Percentiles rank a stretch among this genome's conserved stretches.
Conservation (phyloP, 2,329 filamentous ascomycete genomes). For the Aspergillus neotritici region DNA sequence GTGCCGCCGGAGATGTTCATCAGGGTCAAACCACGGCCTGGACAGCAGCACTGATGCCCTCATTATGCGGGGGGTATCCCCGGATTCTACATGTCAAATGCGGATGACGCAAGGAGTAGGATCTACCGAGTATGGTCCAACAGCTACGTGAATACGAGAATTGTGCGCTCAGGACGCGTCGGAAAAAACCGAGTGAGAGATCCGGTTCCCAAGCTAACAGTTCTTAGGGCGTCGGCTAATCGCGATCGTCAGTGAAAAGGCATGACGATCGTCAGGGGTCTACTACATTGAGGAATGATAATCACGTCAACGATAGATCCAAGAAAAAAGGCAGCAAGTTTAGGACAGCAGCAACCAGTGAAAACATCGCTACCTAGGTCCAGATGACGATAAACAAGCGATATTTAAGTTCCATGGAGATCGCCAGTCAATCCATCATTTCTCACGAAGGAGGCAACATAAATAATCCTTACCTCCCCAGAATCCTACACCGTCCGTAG, state of each 20-base stretch:
- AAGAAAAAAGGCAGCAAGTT: too few relatives aligned
- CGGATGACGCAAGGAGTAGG: neutral
- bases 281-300: neutral
- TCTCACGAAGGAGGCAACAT: too few relatives aligned
- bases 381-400: too few relatives aligned
- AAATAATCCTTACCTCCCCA: neutral
- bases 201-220: too few relatives aligned
- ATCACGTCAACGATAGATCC: too few relatives aligned
- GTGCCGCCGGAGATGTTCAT: slow-evolving; percentile 30
- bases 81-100: neutral
- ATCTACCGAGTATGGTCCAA: neutral
- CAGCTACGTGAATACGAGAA: neutral
- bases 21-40: slow-evolving; percentile 12
- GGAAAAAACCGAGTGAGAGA: too few relatives aligned
- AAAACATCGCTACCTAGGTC: too few relatives aligned
- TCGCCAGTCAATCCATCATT: too few relatives aligned
- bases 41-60: neutral
- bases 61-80: neutral
- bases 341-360: too few relatives aligned
- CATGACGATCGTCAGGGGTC: slow-evolving; percentile 4
- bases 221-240: neutral
- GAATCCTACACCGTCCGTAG: neutral
- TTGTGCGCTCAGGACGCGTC: too few relatives aligned
- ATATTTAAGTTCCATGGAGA: too few relatives aligned
- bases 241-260: neutral